A percentile compares a stretch with the other conserved stretches of the same genome.
These are phyloP conservation scores for Backusella tarrabulga DNA, from an alignment of 192 early-diverging fungal species.

Conservation along the genomic window DNA sequence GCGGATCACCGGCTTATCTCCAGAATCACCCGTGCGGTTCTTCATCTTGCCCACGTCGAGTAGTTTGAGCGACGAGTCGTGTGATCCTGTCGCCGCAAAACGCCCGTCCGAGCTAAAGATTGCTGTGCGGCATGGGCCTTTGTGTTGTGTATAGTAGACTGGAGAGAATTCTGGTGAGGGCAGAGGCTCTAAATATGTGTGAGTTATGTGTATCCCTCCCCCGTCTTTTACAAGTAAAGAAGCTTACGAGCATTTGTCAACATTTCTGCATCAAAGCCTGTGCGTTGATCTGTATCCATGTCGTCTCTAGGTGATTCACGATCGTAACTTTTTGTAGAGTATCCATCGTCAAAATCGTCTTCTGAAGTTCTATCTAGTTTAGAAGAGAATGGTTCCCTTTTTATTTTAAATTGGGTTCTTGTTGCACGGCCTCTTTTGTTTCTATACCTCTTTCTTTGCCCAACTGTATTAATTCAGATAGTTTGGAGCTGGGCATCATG, in stretches of 20 bases:
- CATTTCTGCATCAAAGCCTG: constrained; percentile 16
- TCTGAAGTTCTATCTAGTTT: constrained; percentile 16
- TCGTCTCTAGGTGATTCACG: constrained; percentile 17
- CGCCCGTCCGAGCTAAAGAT: constrained; percentile 62
- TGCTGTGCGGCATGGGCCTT: constrained; percentile 31
- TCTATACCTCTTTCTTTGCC: constrained; percentile 57
- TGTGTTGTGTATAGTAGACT: constrained; percentile 38
- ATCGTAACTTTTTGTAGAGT: constrained; percentile 21
- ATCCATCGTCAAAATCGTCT: constrained; percentile 22
- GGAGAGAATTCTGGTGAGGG: constrained; percentile 33
- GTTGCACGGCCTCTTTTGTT: background rate
- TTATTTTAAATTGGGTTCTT: background rate
- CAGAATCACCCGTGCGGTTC: constrained; percentile 57
- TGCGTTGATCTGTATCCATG: background rate
- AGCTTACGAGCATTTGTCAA: background rate
- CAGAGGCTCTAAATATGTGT: constrained; percentile 6
- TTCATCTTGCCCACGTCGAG: constrained; percentile 85
- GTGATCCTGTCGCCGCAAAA: constrained; percentile 87
- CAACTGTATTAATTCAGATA: constrained; percentile 60
- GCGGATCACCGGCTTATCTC: constrained; percentile 85
- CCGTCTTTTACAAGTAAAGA: background rate
- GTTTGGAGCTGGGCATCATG: constrained; percentile 56
- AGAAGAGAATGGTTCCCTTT: background rate
- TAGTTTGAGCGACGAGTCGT: constrained; percentile 87
- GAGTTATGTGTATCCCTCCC: background rate